Conservation (phyloP, 768 basidiomycete genomes). For the Mycena rosella region DNA sequence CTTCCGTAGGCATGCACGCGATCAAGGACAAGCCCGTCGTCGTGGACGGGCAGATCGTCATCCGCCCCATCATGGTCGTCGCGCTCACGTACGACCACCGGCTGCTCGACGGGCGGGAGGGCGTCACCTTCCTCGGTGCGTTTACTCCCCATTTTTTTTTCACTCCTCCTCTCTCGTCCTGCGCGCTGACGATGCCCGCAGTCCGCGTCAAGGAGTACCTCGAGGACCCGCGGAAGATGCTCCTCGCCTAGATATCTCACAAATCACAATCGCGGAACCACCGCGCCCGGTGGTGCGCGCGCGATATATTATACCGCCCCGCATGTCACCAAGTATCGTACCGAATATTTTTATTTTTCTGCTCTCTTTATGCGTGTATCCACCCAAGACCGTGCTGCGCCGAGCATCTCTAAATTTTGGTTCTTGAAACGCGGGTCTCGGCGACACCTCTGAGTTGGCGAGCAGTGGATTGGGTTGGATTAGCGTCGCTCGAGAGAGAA, state of each 20-base stretch:
- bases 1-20: constrained; percentile 85
- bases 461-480: too few relatives aligned
- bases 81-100: constrained; percentile 97
- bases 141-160: too few relatives aligned
- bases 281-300: not conserved
- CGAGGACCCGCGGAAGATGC: constrained; percentile 95
- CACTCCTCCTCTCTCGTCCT: constrained; percentile 7
- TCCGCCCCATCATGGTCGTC: constrained; percentile 97
- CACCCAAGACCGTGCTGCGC: too few relatives aligned
- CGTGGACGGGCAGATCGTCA: constrained; percentile 94
- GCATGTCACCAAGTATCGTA: constrained; percentile 22
- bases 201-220: constrained; percentile 95
- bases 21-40: constrained; percentile 94
- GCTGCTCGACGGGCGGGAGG: constrained; percentile 95
- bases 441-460: too few relatives aligned
- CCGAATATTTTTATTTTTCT: constrained; percentile 24
- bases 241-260: constrained; percentile 59
- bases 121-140: constrained; percentile 96
- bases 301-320: constrained; percentile 3
- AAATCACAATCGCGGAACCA: not conserved
- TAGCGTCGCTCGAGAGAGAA: too few relatives aligned
- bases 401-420: too few relatives aligned
- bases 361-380: too few relatives aligned
- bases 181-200: constrained; percentile 42
- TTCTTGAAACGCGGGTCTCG: too few relatives aligned